These are phyloP conservation scores for Trichoderma polysporum DNA, from an alignment of 2,329 filamentous ascomycete genomes.

Conservation along the genomic window DNA sequence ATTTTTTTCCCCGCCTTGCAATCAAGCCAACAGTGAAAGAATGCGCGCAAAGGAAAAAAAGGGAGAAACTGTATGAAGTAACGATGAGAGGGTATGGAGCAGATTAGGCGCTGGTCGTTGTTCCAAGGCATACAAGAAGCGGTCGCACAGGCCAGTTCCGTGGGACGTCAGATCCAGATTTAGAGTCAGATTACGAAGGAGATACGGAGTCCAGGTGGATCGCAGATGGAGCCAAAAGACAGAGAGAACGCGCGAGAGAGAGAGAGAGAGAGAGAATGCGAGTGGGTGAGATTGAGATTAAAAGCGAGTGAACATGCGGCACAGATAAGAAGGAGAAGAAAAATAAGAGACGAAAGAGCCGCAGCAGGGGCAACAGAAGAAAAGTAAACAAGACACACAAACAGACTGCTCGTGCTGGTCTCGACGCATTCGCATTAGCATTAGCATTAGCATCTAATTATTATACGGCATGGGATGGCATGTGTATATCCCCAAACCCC, in stretches of 20 bases:
- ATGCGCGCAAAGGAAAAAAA: neutral
- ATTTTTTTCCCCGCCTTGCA: neutral
- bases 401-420: neutral
- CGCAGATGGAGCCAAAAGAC: neutral
- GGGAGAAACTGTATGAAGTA: neutral
- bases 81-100: neutral
- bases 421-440: no score
- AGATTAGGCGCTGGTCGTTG: neutral
- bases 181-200: neutral
- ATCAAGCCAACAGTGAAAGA: neutral
- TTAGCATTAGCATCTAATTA: neutral
- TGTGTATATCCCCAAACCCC: neutral
- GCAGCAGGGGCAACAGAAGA: neutral
- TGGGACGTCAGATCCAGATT: slow-evolving; percentile 11
- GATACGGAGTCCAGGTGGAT: neutral
- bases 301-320: no score
- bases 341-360: neutral
- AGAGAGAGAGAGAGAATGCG: neutral
- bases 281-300: no score
- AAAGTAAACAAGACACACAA: neutral
- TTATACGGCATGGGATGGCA: neutral
- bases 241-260: neutral
- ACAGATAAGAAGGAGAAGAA: neutral
- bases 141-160: slow-evolving; percentile 8
- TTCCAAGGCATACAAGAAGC: neutral